These are phyloP conservation scores for Macrolepiota fuliginosa DNA, from an alignment of 768 basidiomycete genomes.

Conservation along the genomic window DNA sequence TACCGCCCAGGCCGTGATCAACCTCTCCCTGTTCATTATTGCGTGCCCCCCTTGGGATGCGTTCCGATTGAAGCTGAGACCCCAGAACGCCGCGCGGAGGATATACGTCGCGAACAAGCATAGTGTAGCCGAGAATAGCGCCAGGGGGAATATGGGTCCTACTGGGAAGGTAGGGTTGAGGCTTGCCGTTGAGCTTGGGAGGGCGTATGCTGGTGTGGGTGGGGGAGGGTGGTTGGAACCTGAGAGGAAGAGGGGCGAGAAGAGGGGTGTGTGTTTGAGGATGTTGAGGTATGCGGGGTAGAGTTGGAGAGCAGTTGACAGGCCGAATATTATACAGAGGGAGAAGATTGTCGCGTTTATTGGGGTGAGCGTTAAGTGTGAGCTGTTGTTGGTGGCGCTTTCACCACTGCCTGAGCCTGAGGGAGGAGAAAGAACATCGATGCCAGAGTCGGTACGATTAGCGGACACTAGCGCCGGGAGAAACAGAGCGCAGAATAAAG, in stretches of 20 bases:
- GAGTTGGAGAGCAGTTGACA: background rate
- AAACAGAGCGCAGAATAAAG: background rate
- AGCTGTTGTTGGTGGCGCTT: background rate
- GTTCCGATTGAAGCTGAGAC: background rate
- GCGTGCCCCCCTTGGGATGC: no score
- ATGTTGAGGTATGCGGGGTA: background rate
- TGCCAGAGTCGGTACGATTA: background rate
- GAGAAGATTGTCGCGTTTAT: background rate
- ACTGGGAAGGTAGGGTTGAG: background rate
- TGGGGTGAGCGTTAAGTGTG: background rate
- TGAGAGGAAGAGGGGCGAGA: background rate
- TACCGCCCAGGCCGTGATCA: background rate
- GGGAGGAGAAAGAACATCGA: background rate
- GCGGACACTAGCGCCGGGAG: background rate
- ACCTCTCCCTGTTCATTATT: background rate
- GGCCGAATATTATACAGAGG: background rate
- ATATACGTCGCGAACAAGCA: background rate
- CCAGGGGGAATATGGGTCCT: conserved; percentile 1
- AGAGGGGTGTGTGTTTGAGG: background rate
- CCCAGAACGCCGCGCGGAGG: conserved; percentile 4
- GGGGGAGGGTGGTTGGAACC: background rate
- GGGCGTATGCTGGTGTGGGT: background rate
- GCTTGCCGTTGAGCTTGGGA: background rate
- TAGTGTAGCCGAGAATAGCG: background rate
- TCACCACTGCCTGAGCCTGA: background rate